phyloP scores from a whole-genome alignment of 176 grass and related monocot species.

The Musa beccarii region DNA sequence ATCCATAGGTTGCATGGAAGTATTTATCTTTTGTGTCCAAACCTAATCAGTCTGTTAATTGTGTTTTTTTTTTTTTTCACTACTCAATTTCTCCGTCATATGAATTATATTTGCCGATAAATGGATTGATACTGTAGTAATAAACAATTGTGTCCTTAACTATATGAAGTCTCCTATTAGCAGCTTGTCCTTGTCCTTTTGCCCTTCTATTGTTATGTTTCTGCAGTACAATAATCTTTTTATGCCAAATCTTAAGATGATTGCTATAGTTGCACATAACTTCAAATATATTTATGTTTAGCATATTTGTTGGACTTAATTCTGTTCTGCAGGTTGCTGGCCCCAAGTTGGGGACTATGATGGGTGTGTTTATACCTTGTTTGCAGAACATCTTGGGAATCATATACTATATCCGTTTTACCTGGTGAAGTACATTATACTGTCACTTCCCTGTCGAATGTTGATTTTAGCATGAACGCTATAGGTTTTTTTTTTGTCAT shows the following conservation, averaged over 20 bases:
- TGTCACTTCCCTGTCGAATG: not conserved
- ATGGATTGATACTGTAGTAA: not conserved
- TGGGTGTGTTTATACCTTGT: conserved; percentile 99
- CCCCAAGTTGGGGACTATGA: conserved; percentile 85
- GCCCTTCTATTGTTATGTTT: not conserved
- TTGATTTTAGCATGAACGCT: not conserved
- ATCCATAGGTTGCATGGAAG: too few species aligned
- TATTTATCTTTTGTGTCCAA: too few species aligned
- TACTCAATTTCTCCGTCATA: not conserved
- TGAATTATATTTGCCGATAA: not conserved
- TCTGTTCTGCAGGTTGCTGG: conserved; percentile 43
- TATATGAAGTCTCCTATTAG: not conserved
- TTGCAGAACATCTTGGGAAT: conserved; percentile 99
- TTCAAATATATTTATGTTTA: not conserved
- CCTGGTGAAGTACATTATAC: conserved; percentile 51
- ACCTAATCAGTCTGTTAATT: not conserved
- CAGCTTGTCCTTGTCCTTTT: not conserved
- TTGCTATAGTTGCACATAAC: not conserved
- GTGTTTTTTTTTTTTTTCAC: not conserved
- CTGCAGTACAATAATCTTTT: not conserved
- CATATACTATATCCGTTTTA: conserved; percentile 99
- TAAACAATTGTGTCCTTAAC: not conserved
- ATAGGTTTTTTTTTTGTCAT: not conserved
- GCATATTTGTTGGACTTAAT: conserved; percentile 6
- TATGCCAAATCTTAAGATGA: not conserved